Evolutionary conservation across 768 basidiomycete genomes (phyloP), one percentile per base, ranked within the genome.

Genomic region (Suillus luteus): DNA sequence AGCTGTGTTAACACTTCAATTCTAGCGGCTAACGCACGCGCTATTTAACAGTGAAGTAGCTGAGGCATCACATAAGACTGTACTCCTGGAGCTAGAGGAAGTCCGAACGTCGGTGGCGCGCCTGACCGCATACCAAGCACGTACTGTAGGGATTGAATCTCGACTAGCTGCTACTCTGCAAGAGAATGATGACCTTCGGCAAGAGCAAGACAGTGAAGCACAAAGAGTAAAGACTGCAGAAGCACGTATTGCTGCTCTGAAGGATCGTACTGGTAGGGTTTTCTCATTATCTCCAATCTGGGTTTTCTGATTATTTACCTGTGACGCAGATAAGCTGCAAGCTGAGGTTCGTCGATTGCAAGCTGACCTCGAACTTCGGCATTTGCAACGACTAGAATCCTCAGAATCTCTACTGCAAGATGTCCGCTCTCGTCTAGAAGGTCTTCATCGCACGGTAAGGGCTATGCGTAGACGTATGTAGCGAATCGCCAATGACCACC

Each of bases 131-230:
- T 87, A 90, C 68, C 83, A 89, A 61, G 90, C 87, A 38, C 86
- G 88, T 57, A 84, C 89, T 17, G 80, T 87, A 17, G 90, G 90
- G 15, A 85, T 87, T 81, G 89, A 95, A 68, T 80, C 84, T 10
- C 85, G 85, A 12, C 74, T 95, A 37, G 82, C 83, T 14, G 75
- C 80, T 14, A 84, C 85, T n/a, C 78, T 87, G 60, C 88, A 88
- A 70, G 91, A 94, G 74, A 85, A 85, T 68, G 92, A 95, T 46
- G 94, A 96, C 72, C 82, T 91, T 75, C 88, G 85, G 65, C 92
- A 95, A 74, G 94, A 96, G 72, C 80, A 89, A 31, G 89, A 92
- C 62, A 81, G 82, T 59, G 91, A 93, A 67, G 76, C 82, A 11
- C 86, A 89, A 64, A 80, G 88, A 49, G 88, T 90, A 2, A 81